phyloP scores from a whole-genome alignment of 2,329 filamentous ascomycete genomes.

The Fusarium albosuccineum region DNA sequence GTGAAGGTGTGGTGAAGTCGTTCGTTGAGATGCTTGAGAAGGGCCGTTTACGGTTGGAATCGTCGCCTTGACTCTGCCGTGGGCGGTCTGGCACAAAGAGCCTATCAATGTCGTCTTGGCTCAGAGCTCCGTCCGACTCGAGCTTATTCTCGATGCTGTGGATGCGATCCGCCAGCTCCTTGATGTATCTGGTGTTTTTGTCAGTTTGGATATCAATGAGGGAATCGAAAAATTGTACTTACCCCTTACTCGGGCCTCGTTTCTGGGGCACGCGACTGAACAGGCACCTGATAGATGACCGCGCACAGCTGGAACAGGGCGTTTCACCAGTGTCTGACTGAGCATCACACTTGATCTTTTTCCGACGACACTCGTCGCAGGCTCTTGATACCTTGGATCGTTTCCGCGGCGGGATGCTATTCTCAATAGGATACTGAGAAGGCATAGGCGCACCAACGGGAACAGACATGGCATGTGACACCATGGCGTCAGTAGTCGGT shows the following conservation, averaged over 20 bases:
- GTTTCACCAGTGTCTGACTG: conserved; percentile 78
- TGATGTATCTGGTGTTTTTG: conserved; percentile 77
- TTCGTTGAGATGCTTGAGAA: conserved; percentile 62
- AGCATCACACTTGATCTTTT: conserved; percentile 92
- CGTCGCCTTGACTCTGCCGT: conserved; percentile 50
- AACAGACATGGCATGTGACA: conserved; percentile 53
- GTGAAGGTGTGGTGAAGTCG: conserved; percentile 56
- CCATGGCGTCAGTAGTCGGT: conserved; percentile 53
- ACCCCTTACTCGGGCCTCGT: conserved; percentile 90
- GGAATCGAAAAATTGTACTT: conserved; percentile 42
- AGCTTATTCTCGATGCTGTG: conserved; percentile 86
- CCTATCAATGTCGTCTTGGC: conserved; percentile 61
- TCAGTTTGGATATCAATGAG: conserved; percentile 13
- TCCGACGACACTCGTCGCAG: conserved; percentile 89
- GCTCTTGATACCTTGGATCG: conserved; percentile 88
- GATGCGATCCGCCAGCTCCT: conserved; percentile 88
- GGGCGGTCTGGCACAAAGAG: conserved; percentile 53
- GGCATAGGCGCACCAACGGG: conserved; percentile 54
- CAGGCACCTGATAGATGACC: conserved; percentile 80
- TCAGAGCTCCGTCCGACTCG: conserved; percentile 61
- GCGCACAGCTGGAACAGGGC: conserved; percentile 84
- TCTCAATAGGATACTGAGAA: conserved; percentile 60
- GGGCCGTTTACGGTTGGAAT: conserved; percentile 59
- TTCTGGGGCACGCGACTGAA: conserved; percentile 93
- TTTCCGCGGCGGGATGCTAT: conserved; percentile 77